Evolutionary conservation across 192 early-diverging fungal species (phyloP), one percentile per base, ranked within the genome.

Genomic region (Chytriomyces confervae): DNA sequence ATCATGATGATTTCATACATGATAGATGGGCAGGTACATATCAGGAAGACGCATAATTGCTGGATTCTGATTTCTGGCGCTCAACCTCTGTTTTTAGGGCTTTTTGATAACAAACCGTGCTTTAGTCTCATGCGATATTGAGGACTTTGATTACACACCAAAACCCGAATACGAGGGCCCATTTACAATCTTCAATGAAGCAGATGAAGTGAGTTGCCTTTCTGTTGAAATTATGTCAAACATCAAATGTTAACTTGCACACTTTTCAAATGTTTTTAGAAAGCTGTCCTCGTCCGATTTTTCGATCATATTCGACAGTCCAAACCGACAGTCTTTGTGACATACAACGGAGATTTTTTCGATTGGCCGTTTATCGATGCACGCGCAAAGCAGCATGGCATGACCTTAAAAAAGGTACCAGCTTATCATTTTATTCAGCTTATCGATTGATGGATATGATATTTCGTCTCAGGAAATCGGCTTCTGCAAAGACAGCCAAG

Each of bases 1-100:
- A 95, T 99, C 75, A 99, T 98, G 95, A 99, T 99, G 98, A 97
- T 99, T 77, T 98, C 97, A 44, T 99, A 99, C 81, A 99, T 99
- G 98, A 93, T 99, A 65, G 96, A 98, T 70, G 98, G 95, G 23
- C 92, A 94, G 83, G 94, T 96, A 89, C 63, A 49, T n/a, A 23
- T 53, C 2, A 27, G 46, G 10, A 53, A 16, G 29, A 13, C 5
- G 62, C 50, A 44, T 6, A 4, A 24, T 66, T 50, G 65, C 51
- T 23, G 44, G 7, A 29, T 72, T 43, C 16, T 18, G 47, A 18
- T 23, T 45, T 65, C n/a, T 20, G 16, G 60, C 27, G 3, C 0
- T 53, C 6, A 44, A 29, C 18, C 49, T 16, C 20, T 11, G 61
- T 62, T 11, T 27, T n/a, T 76, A 95, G 92, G 98, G 98, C 0